A percentile compares a stretch with the other conserved stretches of the same genome.
Conservation (phyloP, 768 basidiomycete genomes). For the Trametes meyenii region DNA sequence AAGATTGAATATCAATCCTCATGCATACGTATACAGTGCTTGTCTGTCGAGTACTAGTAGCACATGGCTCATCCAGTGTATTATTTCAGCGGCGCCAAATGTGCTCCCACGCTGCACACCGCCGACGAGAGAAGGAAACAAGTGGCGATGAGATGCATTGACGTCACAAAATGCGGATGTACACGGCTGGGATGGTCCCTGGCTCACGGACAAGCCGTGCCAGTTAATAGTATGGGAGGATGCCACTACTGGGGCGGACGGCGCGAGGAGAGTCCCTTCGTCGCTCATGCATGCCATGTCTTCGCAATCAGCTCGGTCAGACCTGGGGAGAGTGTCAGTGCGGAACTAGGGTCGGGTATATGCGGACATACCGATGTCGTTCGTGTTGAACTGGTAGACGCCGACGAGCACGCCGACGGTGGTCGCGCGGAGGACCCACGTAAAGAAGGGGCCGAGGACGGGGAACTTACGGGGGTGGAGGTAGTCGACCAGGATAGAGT, state of each 20-base stretch:
- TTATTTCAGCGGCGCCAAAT: neutral
- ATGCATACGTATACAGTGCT: no score
- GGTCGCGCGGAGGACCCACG: conserved; percentile 77
- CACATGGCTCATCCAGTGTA: no score
- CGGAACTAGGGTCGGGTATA: conserved; percentile 14
- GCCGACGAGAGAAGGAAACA: neutral
- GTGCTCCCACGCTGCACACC: neutral
- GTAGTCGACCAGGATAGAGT: conserved; percentile 82
- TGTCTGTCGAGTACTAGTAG: no score
- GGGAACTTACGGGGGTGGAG: conserved; percentile 94
- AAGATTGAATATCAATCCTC: neutral
- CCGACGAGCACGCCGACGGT: conserved; percentile 87
- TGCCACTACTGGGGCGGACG: neutral
- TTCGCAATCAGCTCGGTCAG: conserved; percentile 83
- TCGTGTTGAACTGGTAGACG: conserved; percentile 97
- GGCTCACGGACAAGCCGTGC: neutral
- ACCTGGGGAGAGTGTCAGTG: conserved; percentile 49
- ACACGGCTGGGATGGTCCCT: conserved; percentile 10
- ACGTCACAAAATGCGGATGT: conserved; percentile 13
- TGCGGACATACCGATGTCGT: conserved; percentile 83
- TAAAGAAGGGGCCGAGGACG: conserved; percentile 62
- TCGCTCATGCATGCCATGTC: conserved; percentile 74
- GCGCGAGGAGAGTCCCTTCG: neutral
- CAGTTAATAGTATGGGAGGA: neutral
- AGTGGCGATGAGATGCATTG: conserved; percentile 12